Conservation (phyloP, 2,329 filamentous ascomycete genomes). For the Thelonectria blattea region DNA sequence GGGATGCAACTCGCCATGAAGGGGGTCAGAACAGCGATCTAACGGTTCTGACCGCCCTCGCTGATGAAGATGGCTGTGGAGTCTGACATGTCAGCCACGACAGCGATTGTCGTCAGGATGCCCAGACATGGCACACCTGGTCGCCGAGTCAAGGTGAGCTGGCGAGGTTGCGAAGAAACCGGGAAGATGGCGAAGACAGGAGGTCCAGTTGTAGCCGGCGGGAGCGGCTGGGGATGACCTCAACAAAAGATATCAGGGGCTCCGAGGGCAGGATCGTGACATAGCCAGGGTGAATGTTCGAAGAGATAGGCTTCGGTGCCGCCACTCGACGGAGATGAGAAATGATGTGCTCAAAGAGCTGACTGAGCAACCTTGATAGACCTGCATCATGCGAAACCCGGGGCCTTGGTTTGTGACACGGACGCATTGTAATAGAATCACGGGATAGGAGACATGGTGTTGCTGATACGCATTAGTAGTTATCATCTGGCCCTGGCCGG, state of each 20-base stretch:
- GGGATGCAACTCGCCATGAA: slow-evolving; percentile 11
- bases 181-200: slow-evolving; percentile 16
- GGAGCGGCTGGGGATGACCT: slow-evolving; percentile 6
- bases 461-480: background rate
- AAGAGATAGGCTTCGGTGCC: slow-evolving; percentile 28
- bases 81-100: slow-evolving; percentile 3
- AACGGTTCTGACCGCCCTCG: slow-evolving; percentile 7
- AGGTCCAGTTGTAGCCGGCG: background rate
- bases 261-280: slow-evolving; percentile 15
- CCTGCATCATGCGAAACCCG: slow-evolving; percentile 18
- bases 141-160: background rate
- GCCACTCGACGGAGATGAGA: slow-evolving; percentile 5
- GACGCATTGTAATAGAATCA: slow-evolving; percentile 18
- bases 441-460: slow-evolving; percentile 3
- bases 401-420: slow-evolving; percentile 3
- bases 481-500: background rate
- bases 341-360: slow-evolving; percentile 33
- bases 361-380: slow-evolving; percentile 27
- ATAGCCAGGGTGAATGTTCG: slow-evolving; percentile 19
- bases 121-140: slow-evolving; percentile 8
- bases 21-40: slow-evolving; percentile 5
- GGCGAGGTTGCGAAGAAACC: slow-evolving; percentile 11
- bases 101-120: slow-evolving; percentile 12
- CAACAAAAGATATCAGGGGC: slow-evolving; percentile 8
- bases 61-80: slow-evolving; percentile 1